Percentiles rank a stretch among this genome's conserved stretches.
Conservation (phyloP, 2,329 filamentous ascomycete genomes). For the Magnaporthiopsis poae region DNA sequence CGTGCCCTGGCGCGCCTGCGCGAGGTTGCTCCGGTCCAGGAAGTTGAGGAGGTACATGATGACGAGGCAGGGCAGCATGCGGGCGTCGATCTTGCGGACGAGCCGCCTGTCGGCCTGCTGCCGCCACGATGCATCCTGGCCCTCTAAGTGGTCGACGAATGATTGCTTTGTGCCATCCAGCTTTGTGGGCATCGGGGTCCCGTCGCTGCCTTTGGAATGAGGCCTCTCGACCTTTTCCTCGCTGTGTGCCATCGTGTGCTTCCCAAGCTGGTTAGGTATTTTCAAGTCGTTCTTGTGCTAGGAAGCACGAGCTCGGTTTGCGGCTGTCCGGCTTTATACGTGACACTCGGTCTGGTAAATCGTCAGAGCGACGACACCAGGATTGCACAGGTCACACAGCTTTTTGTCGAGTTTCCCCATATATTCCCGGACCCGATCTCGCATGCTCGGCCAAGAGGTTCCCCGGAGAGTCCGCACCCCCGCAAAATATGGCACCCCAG, state of each 20-base stretch:
- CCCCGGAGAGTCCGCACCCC: neutral
- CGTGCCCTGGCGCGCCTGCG: conserved; percentile 43
- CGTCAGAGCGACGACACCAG: too few relatives aligned
- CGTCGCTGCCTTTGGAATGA: neutral
- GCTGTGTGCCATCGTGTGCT: neutral
- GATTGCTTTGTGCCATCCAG: neutral
- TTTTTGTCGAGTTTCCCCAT: too few relatives aligned
- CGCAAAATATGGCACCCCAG: neutral
- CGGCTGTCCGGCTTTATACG: too few relatives aligned
- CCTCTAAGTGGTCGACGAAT: neutral
- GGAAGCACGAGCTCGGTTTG: too few relatives aligned
- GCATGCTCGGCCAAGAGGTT: too few relatives aligned
- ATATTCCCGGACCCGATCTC: neutral
- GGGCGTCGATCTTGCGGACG: conserved; percentile 41
- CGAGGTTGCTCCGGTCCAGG: conserved; percentile 42
- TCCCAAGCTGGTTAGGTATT: too few relatives aligned
- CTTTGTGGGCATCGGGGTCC: neutral
- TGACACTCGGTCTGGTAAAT: too few relatives aligned
- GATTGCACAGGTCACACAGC: too few relatives aligned
- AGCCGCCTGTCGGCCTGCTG: conserved; percentile 14
- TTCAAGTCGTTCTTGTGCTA: too few relatives aligned
- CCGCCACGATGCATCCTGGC: neutral
- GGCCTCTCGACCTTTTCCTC: neutral
- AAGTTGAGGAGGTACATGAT: conserved; percentile 48
- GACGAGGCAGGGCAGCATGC: conserved; percentile 42